Evolutionary conservation across 345 rosid species (phyloP), one percentile per base, ranked within the genome.

Genomic region (Ricinus communis): DNA sequence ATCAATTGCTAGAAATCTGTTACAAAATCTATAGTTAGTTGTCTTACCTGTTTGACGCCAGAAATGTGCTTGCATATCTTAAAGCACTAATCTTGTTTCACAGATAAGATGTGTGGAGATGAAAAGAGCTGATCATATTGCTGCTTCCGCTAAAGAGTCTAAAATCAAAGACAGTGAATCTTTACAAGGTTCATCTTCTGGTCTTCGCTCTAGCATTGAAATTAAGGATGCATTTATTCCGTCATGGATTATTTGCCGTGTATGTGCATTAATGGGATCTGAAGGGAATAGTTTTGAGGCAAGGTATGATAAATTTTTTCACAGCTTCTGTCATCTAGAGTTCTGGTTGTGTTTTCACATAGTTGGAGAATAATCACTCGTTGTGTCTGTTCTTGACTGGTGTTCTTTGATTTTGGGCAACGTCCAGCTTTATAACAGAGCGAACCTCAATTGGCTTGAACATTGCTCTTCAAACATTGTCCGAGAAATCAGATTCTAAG

Each of bases 71-170:
- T 49, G 5, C 10, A 21, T 12, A 16, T n/a, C 81, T 59, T 25
- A 38, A 24, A 63, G 24, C 19, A 75, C 13, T n/a, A 27, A 36
- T 68, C 52, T 76, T 80, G 51, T 72, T 78, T 70, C 79, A 40
- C 86, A 96, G 99, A 84, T 96, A 69, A 90, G 84, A 79, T 96
- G 93, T 73, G 59, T 79, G 54, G 96, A 88, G 84, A 76, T 83
- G 63, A 89, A 82, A 79, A 79, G 72, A 70, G 68, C 85, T 19
- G 88, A 82, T 73, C 56, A 62, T 65, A 64, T 63, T 54, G 74
- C 80, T 61, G 66, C 81, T 54, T 56, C 63, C 27, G 45, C 69
- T 11, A 81, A 66, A 71, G 83, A 72, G 74, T 64, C 74, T 12
- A 3, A 45, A 62, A 5, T 19, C 8, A 70, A 59, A 51, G 80